Base-by-base conservation (phyloP, 208 protist species). In the Leishmania lainsoni region DNA sequence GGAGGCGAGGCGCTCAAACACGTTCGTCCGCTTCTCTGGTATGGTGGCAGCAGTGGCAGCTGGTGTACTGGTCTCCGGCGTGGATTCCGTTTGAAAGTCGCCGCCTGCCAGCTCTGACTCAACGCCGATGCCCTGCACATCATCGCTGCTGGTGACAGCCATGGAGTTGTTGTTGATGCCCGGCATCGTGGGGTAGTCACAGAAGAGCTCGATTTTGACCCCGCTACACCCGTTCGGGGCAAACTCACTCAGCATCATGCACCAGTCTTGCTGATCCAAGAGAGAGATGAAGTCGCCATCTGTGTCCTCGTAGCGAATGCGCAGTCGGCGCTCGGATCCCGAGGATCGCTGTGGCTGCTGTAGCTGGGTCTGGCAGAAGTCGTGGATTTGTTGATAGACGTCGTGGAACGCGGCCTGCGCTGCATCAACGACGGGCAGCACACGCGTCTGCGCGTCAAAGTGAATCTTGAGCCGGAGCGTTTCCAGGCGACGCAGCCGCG, bases 231-330 rank as follows among this genome's bases (percentile, higher is more conserved):
- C 84, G 65, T 58, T 39, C 3, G 86, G 76, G 16, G 83, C 79
- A 56, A 90, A 39, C 82, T 97, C 93, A 2, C 70, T 74, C 39
- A 95, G 59, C 86, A 95, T 90, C 54, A 89, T 83, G 35, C 86
- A 76, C 93, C 91, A 97, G 79, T 97, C 93, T 56, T 93, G 87
- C 65, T 94, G 86, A 35, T 89, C 90, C 35, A 95, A 22, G 48
- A 97, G 72, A 32, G 90, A 92, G 61, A 97, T 95, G 80, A 87
- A 94, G 83, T 97, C 93, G 68, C 93, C 92, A n/a, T 97, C 93
- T 4, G 35, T 29, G 80, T 97, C 93, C 77, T 93, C 88, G 79
- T 97, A 97, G 51, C 91, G 92, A 54, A 97, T 86, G 52, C 93
- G 90, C 79, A 97, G 87, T 42, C 87, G 81, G 26, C 88, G 85